Base-by-base conservation (phyloP, 1,139 yeast genomes). In the Waltiozyma sp. region DNA sequence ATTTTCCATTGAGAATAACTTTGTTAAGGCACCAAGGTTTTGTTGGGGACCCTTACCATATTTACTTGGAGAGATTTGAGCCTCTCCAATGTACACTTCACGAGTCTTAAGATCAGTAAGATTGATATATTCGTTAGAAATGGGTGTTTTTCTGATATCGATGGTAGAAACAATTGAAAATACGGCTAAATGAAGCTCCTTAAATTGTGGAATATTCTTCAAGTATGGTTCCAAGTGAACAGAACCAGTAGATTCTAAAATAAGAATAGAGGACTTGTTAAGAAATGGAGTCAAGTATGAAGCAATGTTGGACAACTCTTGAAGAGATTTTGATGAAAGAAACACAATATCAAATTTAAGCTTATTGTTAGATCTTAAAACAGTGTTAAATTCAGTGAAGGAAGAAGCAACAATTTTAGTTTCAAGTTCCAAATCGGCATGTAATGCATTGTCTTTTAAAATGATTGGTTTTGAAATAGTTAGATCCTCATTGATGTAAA, bases 201-300 rank as follows among this genome's bases (percentile, higher is more conserved):
- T 57, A 40, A 41, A 48, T 43, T 40, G 72, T 48, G 49, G 51
- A 45, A 47, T 58, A 56, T 55, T 58, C 45, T 55, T 66, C 36
- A 81, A 70, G 58, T 81, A 82, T 13, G 86, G 83, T 57, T 82
- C 89, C 47, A 83, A 60, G 56, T 80, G 80, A 43, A 83, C 73
- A 57, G 75, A 82, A 7, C 86, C 86, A 1, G 86, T 75, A 45
- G 80, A 73, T 60, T 83, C 93, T 38, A 82, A 63, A 28, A 82
- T 64, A 13, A 83, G 63, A 36, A 77, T 64, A 21, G 86, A 68
- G 42, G 54, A 66, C 52, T 58, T 55, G 37, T 58, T 58, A 31
- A 71, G 47, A 24, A 68, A 46, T 1, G 65, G 56, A 14, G 61
- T 52, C 38, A 73, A 48, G 36, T 61, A 59, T 3, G 62, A 45